Evolutionary conservation across 2,329 filamentous ascomycete species (phyloP), one percentile per base, ranked within the genome.

Genomic region (Spiromastix sp.): DNA sequence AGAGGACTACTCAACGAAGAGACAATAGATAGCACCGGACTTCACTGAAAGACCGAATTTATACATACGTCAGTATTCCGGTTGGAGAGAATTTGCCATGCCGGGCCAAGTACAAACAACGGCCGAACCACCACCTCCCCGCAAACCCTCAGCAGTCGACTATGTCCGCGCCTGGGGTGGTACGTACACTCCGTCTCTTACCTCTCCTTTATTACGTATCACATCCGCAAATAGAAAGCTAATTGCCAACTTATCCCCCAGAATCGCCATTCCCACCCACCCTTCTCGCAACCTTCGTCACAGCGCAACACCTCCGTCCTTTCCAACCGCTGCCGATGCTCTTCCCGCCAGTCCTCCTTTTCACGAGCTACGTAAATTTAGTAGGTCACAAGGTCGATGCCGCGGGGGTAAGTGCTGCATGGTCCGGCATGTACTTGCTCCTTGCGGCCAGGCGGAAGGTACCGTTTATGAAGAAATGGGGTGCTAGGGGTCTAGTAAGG

Each of bases 291-390:
- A 78, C 77, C 6, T 63, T 82, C 28, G 71, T 81, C 45, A 71
- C 76, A 26, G 74, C 77, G 8, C 74, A 81, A 48, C 73, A 81
- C 60, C 63, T 71, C 28, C 73, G 74, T n/a, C 78, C 79, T 5
- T 75, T 79, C 55, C 76, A 78, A 51, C 51, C 66, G 5, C 62
- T 82, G 0, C 78, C 78, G 3, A 77, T 82, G 70, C 56, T 78
- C 43, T 81, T 82, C 52, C 71, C 77, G 4, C 77, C 77, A 2
- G 61, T 79, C 37, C 65, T 82, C 3, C 66, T 81, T 39, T 78
- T 81, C 59, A 71, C 71, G 34, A 72, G 72, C 38, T 82, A 81
- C 50, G 60, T 81, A 29, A 81, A 81, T 51, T 49, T 81, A 19
- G 67, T 68, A 42, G 67, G 68, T 40, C 79, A 71, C 60, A 72